A percentile compares a stretch with the other conserved stretches of the same genome.
These are phyloP conservation scores for Verticillium dahliae DNA, from an alignment of 2,329 filamentous ascomycete genomes.

Conservation along the genomic window DNA sequence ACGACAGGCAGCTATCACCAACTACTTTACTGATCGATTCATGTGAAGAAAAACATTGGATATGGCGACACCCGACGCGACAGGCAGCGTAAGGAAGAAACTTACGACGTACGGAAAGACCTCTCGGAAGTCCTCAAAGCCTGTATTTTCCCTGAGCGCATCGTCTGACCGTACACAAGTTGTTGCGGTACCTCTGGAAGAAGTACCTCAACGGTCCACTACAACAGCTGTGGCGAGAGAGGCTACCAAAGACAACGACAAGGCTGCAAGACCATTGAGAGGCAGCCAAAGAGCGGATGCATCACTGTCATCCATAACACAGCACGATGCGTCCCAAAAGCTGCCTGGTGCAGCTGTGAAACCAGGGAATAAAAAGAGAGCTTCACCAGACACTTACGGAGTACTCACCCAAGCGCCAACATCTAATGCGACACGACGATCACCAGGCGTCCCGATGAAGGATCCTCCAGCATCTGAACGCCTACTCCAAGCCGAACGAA, in stretches of 20 bases:
- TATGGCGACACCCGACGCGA: constrained; percentile 9
- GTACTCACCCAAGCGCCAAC: neutral
- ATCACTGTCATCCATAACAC: neutral
- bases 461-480: neutral
- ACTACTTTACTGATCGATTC: neutral
- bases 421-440: neutral
- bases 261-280: neutral
- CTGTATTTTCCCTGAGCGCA: neutral
- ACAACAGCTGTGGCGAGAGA: neutral
- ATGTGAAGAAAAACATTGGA: neutral
- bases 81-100: constrained; percentile 7
- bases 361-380: neutral
- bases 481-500: neutral
- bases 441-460: neutral
- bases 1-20: neutral
- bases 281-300: neutral
- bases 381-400: neutral
- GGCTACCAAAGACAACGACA: neutral
- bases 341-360: neutral
- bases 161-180: neutral
- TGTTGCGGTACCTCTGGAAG: neutral
- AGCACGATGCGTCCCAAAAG: neutral
- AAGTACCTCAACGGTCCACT: neutral
- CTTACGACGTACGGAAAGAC: constrained; percentile 12
- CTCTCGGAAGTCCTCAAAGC: constrained; percentile 7